These are phyloP conservation scores for Pyrenochaeta sp. DNA, from an alignment of 2,329 filamentous ascomycete genomes.

Conservation along the genomic window DNA sequence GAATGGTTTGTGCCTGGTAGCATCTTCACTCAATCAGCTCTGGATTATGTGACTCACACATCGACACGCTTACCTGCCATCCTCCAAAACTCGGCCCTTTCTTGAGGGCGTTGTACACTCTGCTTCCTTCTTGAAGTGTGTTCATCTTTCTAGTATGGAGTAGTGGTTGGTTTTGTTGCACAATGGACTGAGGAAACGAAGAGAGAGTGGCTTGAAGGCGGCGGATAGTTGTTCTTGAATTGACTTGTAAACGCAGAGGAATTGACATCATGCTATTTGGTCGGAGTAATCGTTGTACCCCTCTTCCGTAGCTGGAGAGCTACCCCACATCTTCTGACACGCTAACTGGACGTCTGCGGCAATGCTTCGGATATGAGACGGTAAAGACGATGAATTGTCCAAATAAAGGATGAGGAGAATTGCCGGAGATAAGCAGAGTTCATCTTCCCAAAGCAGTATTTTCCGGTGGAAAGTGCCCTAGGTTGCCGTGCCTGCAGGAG, in stretches of 20 bases:
- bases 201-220: neutral
- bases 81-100: slow-evolving; percentile 61
- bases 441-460: no score
- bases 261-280: slow-evolving; percentile 1
- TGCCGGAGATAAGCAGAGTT: no score
- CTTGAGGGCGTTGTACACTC: slow-evolving; percentile 60
- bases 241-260: neutral
- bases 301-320: slow-evolving; percentile 4
- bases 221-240: neutral
- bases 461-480: no score
- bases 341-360: neutral
- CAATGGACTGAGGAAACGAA: neutral
- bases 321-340: slow-evolving; percentile 5
- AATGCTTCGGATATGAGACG: neutral
- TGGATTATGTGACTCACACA: neutral
- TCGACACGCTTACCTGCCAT: slow-evolving; percentile 63
- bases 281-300: slow-evolving; percentile 1
- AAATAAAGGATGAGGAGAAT: no score
- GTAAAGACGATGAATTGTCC: neutral
- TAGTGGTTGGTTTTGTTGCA: neutral
- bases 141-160: slow-evolving; percentile 37
- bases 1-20: slow-evolving; percentile 63
- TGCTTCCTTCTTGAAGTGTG: slow-evolving; percentile 62
- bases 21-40: slow-evolving; percentile 43
- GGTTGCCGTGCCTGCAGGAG: no score